Evolutionary conservation across 176 grass and related monocot genomes (phyloP), one percentile per base, ranked within the genome.

Genomic region (Cenchrus purpureus): DNA sequence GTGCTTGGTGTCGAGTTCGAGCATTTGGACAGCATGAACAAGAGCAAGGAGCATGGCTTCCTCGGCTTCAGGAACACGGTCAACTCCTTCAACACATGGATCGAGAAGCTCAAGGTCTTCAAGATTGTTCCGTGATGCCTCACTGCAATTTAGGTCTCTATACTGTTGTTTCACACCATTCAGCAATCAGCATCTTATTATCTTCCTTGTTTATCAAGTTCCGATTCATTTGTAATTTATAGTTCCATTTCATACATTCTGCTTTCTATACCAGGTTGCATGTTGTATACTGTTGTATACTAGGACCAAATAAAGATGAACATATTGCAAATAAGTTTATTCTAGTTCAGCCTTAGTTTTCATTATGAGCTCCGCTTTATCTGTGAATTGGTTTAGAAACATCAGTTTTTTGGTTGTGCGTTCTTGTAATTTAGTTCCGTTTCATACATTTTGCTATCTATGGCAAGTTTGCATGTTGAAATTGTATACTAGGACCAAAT

Each of bases 21-120:
- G 80, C 61, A 87, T 51, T 72, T 97, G 48, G 92, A 94, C 32
- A 85, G 73, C 81, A 97, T 97, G 95, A 97, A 97, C 79, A 97
- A 97, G 69, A 97, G 95, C 86, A 97, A 97, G 92, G 95, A 97
- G 72, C 95, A 97, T 15, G 95, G 95, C 0, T 97, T 97, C 88
- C 84, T 97, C 4, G 95, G 95, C 46, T 97, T 97, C 84, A 70
- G 95, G 12, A 97, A 97, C 90, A 89, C 95, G 0, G 71, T 78
- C 51, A 72, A 75, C 64, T 94, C 92, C 40, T 92, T 97, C 84
- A 92, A 81, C 61, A 87, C 82, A 77, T 97, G 95, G 92, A 87
- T 97, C 34, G 90, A 97, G 6, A 97, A 94, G 86, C 74, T 97
- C 66, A 92, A 86, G 83, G 90, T 85, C 85, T 87, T 65, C 83